Percentiles rank a stretch among this genome's conserved stretches.
These are phyloP conservation scores for Panicum hallii DNA, from an alignment of 202 grass and related monocot genomes.

Conservation along the genomic window DNA sequence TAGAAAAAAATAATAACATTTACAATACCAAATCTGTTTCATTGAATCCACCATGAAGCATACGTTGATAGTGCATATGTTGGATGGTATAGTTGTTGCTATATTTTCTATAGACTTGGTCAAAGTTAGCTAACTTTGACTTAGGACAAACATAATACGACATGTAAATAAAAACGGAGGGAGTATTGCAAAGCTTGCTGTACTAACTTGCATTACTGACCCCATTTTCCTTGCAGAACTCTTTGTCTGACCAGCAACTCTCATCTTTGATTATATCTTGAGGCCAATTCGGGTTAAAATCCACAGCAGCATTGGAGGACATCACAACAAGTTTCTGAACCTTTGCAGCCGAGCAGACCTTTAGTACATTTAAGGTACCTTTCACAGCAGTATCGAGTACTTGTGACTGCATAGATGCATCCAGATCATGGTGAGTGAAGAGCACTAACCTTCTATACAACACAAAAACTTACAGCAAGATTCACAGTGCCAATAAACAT, in stretches of 20 bases:
- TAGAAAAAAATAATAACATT: too few relatives aligned
- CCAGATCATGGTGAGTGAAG: conserved; percentile 12
- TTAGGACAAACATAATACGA: too few relatives aligned
- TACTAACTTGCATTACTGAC: conserved; percentile 29
- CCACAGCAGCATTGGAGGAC: conserved; percentile 56
- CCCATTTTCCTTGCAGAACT: conserved; percentile 51
- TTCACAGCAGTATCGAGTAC: conserved; percentile 54
- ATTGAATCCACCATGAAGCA: too few relatives aligned
- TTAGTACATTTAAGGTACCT: conserved; percentile 61
- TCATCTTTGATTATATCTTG: conserved; percentile 51
- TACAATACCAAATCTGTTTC: too few relatives aligned
- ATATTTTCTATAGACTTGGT: too few relatives aligned
- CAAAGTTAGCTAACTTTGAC: too few relatives aligned
- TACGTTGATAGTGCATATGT: too few relatives aligned
- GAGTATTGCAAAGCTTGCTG: background rate
- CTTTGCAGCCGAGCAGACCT: conserved; percentile 46
- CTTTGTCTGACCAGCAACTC: conserved; percentile 60
- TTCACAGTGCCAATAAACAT: conserved; percentile 4
- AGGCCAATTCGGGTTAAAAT: conserved; percentile 59
- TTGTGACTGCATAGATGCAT: conserved; percentile 51
- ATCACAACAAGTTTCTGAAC: conserved; percentile 61
- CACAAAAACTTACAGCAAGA: conserved; percentile 9
- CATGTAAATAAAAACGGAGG: too few relatives aligned
- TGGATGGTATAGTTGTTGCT: too few relatives aligned
- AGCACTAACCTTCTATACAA: background rate